Conservation (phyloP, 1,284 basidiomycete genomes). For the Naganishia cerealis region DNA sequence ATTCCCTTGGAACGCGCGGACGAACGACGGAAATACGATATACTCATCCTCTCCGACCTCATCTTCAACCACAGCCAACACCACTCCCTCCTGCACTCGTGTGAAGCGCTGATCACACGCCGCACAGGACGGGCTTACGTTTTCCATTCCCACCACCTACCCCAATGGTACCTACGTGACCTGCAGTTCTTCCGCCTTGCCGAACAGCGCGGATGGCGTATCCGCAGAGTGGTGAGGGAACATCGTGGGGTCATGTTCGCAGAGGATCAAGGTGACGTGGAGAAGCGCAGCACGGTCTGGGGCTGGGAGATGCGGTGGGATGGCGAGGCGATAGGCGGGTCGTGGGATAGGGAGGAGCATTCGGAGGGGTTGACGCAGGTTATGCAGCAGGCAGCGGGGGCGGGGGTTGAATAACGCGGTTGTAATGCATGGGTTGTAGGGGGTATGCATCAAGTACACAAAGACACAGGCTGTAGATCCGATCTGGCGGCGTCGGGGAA, state of each 20-base stretch:
- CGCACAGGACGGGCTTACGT: conserved; percentile 63
- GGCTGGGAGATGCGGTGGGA: conserved; percentile 45
- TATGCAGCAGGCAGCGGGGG: neutral
- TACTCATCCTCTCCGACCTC: conserved; percentile 87
- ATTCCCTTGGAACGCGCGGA: neutral
- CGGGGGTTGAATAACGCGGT: too few species aligned
- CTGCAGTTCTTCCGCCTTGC: conserved; percentile 80
- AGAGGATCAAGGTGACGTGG: conserved; percentile 73
- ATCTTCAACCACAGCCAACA: conserved; percentile 55
- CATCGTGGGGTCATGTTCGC: conserved; percentile 80
- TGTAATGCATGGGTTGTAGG: too few species aligned
- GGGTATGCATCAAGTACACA: too few species aligned
- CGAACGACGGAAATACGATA: conserved; percentile 60
- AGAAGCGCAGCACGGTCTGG: conserved; percentile 63
- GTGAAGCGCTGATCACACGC: conserved; percentile 35
- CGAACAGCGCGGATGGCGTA: conserved; percentile 67
- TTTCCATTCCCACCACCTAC: conserved; percentile 89
- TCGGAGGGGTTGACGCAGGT: conserved; percentile 5
- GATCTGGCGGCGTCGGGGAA: too few species aligned
- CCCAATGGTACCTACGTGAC: conserved; percentile 78
- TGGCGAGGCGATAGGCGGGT: conserved; percentile 5
- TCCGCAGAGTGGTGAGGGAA: conserved; percentile 69
- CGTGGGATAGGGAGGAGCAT: conserved; percentile 26
- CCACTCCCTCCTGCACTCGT: conserved; percentile 33
- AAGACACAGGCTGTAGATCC: too few species aligned